Evolutionary conservation across 2,329 filamentous ascomycete genomes (phyloP).

Genomic region (Cercospora sojina): DNA sequence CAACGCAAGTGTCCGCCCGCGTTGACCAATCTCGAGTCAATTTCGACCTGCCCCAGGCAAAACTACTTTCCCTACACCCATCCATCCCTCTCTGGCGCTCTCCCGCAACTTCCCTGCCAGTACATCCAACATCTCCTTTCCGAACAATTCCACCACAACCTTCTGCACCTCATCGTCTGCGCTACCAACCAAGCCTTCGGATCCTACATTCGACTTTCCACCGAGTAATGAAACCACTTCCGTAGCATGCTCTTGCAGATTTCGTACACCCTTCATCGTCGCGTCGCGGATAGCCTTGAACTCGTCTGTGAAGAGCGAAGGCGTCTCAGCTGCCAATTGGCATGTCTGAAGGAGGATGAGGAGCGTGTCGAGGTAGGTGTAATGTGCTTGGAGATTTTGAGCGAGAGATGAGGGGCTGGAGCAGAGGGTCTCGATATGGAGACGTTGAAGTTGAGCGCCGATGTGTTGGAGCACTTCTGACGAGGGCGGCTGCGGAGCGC

Average conservation of each 20-base stretch:
- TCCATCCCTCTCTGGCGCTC: slow-evolving; percentile 34
- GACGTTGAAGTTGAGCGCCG: slow-evolving; percentile 17
- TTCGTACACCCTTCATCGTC: slow-evolving; percentile 22
- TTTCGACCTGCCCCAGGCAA: neutral
- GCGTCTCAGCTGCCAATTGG: slow-evolving; percentile 17
- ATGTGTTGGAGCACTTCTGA: slow-evolving; percentile 18
- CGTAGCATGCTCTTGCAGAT: slow-evolving; percentile 29
- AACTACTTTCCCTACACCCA: slow-evolving; percentile 29
- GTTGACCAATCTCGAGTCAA: slow-evolving; percentile 1
- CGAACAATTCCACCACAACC: slow-evolving; percentile 20
- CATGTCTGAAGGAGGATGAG: slow-evolving; percentile 28
- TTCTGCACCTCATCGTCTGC: slow-evolving; percentile 12
- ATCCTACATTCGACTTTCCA: slow-evolving; percentile 28
- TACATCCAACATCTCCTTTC: slow-evolving; percentile 12
- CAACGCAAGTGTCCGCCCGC: neutral
- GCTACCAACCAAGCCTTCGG: slow-evolving; percentile 31
- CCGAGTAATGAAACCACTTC: slow-evolving; percentile 16
- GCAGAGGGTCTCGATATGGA: slow-evolving; percentile 19
- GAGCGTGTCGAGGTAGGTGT: slow-evolving; percentile 31
- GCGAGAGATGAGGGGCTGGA: slow-evolving; percentile 17
- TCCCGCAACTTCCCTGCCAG: slow-evolving; percentile 29
- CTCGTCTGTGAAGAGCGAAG: slow-evolving; percentile 4
- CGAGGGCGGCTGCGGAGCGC: slow-evolving; percentile 2
- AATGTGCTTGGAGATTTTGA: slow-evolving; percentile 26
- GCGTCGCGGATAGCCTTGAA: slow-evolving; percentile 24